phyloP scores from a whole-genome alignment of 805 yeast species.

The Cyberlindnera amylophila region DNA sequence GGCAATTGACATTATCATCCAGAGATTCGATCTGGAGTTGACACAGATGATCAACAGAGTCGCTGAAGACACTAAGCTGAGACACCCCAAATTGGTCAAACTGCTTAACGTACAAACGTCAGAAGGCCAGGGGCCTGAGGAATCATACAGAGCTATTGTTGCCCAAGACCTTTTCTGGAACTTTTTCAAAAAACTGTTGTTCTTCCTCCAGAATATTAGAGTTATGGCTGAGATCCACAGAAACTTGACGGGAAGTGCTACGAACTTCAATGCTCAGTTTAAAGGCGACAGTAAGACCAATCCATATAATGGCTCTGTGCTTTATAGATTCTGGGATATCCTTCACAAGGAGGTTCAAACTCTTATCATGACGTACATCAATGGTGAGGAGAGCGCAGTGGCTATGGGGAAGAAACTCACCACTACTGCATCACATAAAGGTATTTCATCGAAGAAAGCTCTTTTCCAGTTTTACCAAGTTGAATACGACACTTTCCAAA shows the following conservation, averaged over 20 bases:
- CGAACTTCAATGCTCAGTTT: neutral
- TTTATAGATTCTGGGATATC: slow-evolving; percentile 18
- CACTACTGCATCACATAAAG: slow-evolving; percentile 23
- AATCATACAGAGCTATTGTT: slow-evolving; percentile 50
- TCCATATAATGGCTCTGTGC: neutral
- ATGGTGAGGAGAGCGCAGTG: slow-evolving; percentile 11
- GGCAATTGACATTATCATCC: slow-evolving; percentile 50
- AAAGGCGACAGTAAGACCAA: neutral
- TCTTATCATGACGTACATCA: slow-evolving; percentile 22
- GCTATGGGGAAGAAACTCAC: slow-evolving; percentile 10
- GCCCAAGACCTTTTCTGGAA: slow-evolving; percentile 69
- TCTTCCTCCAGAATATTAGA: slow-evolving; percentile 66
- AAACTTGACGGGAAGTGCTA: no score
- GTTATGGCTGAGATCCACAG: slow-evolving; percentile 48
- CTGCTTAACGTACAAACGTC: slow-evolving; percentile 21
- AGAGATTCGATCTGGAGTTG: slow-evolving; percentile 57
- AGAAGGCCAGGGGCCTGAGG: slow-evolving; percentile 20
- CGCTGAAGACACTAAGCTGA: slow-evolving; percentile 59
- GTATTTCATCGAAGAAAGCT: slow-evolving; percentile 21
- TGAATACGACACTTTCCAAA: slow-evolving; percentile 33
- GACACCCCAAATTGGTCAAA: slow-evolving; percentile 43
- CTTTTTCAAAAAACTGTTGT: slow-evolving; percentile 58
- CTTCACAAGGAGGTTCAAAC: slow-evolving; percentile 18
- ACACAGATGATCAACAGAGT: slow-evolving; percentile 59
- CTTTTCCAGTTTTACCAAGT: slow-evolving; percentile 36